Percentiles rank a stretch among this genome's conserved stretches.
Evolutionary conservation across 371 early-diverging fungal species (phyloP).

Genomic region (Apophysomyces trapeziformis): DNA sequence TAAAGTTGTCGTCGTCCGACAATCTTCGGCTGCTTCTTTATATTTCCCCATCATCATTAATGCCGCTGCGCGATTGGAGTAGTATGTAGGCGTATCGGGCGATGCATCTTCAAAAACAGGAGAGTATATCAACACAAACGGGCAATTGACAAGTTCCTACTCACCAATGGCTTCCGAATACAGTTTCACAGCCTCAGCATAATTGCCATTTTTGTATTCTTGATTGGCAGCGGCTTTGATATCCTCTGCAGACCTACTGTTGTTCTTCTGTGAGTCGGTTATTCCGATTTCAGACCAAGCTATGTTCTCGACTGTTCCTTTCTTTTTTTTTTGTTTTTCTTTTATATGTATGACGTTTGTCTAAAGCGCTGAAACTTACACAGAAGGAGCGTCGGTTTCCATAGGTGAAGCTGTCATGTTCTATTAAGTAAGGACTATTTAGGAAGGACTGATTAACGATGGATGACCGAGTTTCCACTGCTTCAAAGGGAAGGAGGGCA

Average conservation of each 20-base stretch:
- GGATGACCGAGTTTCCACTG: constrained; percentile 5
- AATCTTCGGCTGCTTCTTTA: constrained; percentile 72
- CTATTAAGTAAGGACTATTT: not conserved
- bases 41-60: constrained; percentile 73
- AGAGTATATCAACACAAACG: constrained; percentile 5
- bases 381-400: constrained; percentile 10
- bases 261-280: not conserved
- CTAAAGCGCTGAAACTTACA: constrained; percentile 11
- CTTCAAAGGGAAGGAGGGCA: not conserved
- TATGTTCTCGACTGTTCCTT: not conserved
- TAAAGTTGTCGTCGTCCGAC: constrained; percentile 63
- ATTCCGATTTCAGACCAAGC: not conserved
- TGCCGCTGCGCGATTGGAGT: constrained; percentile 85
- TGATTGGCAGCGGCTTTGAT: constrained; percentile 64
- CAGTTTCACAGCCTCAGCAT: constrained; percentile 60
- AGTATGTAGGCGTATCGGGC: constrained; percentile 69
- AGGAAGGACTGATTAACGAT: not conserved
- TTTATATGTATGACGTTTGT: too few species aligned
- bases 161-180: constrained; percentile 69
- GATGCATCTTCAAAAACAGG: constrained; percentile 45
- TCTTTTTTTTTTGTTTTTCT: too few species aligned
- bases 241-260: constrained; percentile 54
- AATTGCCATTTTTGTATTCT: constrained; percentile 64
- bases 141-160: not conserved
- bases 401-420: constrained; percentile 10